Conservation (phyloP, 2,329 filamentous ascomycete species). For the Curvularia hawaiiensis region DNA sequence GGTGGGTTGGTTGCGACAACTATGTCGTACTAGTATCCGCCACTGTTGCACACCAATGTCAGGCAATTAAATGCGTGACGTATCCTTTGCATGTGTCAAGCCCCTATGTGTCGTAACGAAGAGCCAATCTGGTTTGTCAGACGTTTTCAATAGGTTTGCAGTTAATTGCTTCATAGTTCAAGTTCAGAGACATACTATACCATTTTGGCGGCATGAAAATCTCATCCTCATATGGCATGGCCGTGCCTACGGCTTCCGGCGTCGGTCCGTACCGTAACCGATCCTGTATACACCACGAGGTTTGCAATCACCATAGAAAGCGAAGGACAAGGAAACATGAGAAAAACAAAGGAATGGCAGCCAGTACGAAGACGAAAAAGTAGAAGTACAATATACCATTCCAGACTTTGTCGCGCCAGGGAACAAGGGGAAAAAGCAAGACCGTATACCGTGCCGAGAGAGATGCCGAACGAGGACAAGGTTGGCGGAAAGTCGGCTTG, state of each 20-base stretch:
- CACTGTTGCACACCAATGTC: background rate
- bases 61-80: background rate
- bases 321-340: background rate
- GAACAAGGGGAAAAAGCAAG: background rate
- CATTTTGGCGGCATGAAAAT: background rate
- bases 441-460: background rate
- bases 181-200: background rate
- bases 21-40: background rate
- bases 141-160: background rate
- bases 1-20: background rate
- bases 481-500: background rate
- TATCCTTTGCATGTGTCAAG: background rate
- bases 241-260: background rate
- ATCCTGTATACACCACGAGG: background rate
- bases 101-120: background rate
- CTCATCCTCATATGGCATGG: background rate
- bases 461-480: background rate
- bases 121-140: background rate
- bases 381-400: background rate
- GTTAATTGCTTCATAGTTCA: background rate
- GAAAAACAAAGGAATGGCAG: background rate
- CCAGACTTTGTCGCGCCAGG: background rate
- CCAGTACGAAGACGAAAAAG: background rate
- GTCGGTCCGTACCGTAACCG: conserved; percentile 5
- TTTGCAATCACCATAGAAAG: background rate